Percentiles rank a stretch among this genome's conserved stretches.
These are phyloP conservation scores for Termitomyces titanicus DNA, from an alignment of 768 basidiomycete genomes.

Conservation along the genomic window DNA sequence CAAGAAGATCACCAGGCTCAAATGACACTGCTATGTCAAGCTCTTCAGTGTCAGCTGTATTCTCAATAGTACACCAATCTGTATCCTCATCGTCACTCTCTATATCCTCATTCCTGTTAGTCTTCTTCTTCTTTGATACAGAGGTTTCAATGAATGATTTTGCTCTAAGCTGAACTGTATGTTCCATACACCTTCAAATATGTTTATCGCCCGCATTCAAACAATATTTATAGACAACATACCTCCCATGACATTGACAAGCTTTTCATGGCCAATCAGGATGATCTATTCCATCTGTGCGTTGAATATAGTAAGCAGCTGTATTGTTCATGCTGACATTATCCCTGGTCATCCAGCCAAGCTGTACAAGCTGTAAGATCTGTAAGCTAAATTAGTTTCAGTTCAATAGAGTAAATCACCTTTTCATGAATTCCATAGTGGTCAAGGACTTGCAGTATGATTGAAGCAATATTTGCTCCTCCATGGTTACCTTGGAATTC, in stretches of 20 bases:
- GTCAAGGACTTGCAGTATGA: neutral
- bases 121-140: neutral
- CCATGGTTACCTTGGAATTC: constrained; percentile 8
- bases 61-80: constrained; percentile 7
- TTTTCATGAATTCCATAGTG: constrained; percentile 4
- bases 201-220: neutral
- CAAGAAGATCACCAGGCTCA: constrained; percentile 16
- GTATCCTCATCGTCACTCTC: constrained; percentile 10
- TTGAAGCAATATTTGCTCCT: constrained; percentile 3
- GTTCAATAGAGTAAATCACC: neutral
- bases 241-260: constrained; percentile 17
- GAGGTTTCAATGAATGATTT: constrained; percentile 22
- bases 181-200: constrained; percentile 30
- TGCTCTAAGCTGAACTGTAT: constrained; percentile 24
- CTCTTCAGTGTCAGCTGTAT: constrained; percentile 10
- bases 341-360: constrained; percentile 28
- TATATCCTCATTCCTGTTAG: too few relatives aligned
- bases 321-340: constrained; percentile 25
- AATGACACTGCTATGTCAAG: constrained; percentile 13
- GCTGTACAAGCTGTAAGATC: constrained; percentile 10
- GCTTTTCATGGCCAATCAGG: constrained; percentile 18
- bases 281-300: constrained; percentile 9
- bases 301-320: constrained; percentile 17
- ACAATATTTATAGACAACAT: neutral
- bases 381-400: neutral